phyloP scores from a whole-genome alignment of 2,329 filamentous ascomycete genomes.

The Aspergillus transmontanensis region DNA sequence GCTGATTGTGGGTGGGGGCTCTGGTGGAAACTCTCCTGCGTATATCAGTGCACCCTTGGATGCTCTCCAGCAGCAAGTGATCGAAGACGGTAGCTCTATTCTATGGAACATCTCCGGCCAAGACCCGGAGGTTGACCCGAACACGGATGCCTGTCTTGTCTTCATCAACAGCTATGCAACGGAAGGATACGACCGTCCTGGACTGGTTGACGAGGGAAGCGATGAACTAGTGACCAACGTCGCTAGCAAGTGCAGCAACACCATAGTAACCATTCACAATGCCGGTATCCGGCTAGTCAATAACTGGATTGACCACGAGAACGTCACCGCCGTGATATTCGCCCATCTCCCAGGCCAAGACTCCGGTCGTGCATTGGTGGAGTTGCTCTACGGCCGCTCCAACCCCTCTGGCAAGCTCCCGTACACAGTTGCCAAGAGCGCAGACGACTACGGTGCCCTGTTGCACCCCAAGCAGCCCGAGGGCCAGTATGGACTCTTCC shows the following conservation, averaged over 20 bases:
- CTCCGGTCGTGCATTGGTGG: slow-evolving; percentile 58
- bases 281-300: slow-evolving; percentile 60
- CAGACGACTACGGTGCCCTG: slow-evolving; percentile 55
- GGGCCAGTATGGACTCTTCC: slow-evolving; percentile 21
- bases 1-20: slow-evolving; percentile 50
- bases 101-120: slow-evolving; percentile 24
- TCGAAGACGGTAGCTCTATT: slow-evolving; percentile 54
- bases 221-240: slow-evolving; percentile 61
- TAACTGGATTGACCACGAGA: slow-evolving; percentile 62
- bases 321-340: slow-evolving; percentile 66
- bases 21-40: slow-evolving; percentile 51
- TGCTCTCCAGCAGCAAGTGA: slow-evolving; percentile 54
- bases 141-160: slow-evolving; percentile 48
- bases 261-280: slow-evolving; percentile 67
- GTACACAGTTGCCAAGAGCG: slow-evolving; percentile 62
- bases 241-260: slow-evolving; percentile 61
- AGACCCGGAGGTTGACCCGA: slow-evolving; percentile 21
- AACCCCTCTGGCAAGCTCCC: slow-evolving; percentile 62
- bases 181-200: slow-evolving; percentile 41
- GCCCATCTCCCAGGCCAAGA: slow-evolving; percentile 68
- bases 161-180: slow-evolving; percentile 59
- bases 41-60: slow-evolving; percentile 57
- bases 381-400: slow-evolving; percentile 60
- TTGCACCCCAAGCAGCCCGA: slow-evolving; percentile 18
- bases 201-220: slow-evolving; percentile 44